Evolutionary conservation across 768 basidiomycete genomes (phyloP).

Genomic region (Trametes villosa): DNA sequence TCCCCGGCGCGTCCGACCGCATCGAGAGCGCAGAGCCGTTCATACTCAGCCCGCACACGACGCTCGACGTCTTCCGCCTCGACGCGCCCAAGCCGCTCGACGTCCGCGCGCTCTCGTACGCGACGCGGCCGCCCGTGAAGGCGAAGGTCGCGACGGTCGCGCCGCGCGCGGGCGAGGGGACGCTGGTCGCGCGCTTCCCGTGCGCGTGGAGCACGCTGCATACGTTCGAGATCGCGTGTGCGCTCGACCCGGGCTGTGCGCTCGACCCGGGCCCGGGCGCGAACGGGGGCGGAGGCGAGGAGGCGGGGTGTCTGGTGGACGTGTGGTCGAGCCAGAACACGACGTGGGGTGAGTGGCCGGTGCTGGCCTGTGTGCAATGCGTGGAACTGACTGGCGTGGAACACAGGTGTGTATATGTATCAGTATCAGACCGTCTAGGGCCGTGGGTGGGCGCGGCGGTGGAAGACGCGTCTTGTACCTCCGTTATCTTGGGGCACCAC

Average conservation of each 20-base stretch:
- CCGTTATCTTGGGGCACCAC: no score
- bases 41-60: conserved; percentile 7
- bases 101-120: conserved; percentile 26
- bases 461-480: neutral
- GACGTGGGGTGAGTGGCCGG: conserved; percentile 29
- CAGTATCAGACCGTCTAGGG: conserved; percentile 30
- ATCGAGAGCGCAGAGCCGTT: conserved; percentile 24
- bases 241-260: neutral
- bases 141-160: conserved; percentile 21
- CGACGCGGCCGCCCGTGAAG: conserved; percentile 19
- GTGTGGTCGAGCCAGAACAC: conserved; percentile 32
- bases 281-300: neutral
- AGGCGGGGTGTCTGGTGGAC: conserved; percentile 26
- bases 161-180: conserved; percentile 24
- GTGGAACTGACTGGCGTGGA: neutral
- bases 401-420: conserved; percentile 33
- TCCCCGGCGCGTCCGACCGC: conserved; percentile 22
- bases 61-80: conserved; percentile 25
- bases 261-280: no score
- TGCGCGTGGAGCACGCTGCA: conserved; percentile 29
- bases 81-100: conserved; percentile 25
- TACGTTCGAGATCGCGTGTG: conserved; percentile 29
- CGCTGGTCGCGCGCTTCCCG: conserved; percentile 26
- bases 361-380: no score
- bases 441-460: neutral